phyloP scores from a whole-genome alignment of 2,329 filamentous ascomycete genomes.

The Colletotrichum theobromicola region DNA sequence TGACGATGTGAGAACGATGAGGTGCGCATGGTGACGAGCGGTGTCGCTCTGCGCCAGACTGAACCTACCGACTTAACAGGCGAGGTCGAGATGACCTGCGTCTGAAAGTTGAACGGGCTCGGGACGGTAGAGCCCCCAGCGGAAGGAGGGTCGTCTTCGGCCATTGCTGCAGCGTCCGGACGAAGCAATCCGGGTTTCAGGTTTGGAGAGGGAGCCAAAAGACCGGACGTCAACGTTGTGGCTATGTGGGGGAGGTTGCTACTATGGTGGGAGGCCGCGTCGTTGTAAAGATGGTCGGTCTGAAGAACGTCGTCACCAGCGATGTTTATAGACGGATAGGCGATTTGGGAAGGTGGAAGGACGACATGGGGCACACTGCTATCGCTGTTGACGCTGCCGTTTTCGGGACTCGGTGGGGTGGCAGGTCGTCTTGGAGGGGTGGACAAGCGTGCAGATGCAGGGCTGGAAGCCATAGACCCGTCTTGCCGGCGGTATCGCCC shows the following conservation, averaged over 20 bases:
- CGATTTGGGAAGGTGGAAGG: not conserved
- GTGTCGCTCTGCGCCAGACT: not conserved
- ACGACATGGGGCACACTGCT: conserved; percentile 9
- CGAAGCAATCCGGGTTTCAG: conserved; percentile 21
- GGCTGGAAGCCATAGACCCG: conserved; percentile 60
- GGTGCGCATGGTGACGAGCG: not conserved
- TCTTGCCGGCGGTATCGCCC: not conserved
- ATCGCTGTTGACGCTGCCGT: conserved; percentile 1
- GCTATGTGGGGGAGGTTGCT: not conserved
- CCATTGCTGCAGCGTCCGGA: conserved; percentile 36
- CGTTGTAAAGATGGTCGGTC: not conserved
- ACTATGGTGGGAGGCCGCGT: not conserved
- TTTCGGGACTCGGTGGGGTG: conserved; percentile 60
- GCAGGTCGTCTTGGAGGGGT: conserved; percentile 63
- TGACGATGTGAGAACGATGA: not conserved
- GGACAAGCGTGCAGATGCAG: conserved; percentile 27
- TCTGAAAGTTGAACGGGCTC: conserved; percentile 95
- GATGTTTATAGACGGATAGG: conserved; percentile 11
- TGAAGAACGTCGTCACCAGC: not conserved
- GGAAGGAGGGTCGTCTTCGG: conserved; percentile 31
- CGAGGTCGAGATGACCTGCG: conserved; percentile 75
- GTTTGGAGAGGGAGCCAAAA: conserved; percentile 4
- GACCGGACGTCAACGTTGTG: conserved; percentile 24
- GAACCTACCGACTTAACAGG: conserved; percentile 77
- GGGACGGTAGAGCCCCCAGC: conserved; percentile 36